These are phyloP conservation scores for Rhizopogon parksii DNA, from an alignment of 1,284 basidiomycete species.

Conservation along the genomic window DNA sequence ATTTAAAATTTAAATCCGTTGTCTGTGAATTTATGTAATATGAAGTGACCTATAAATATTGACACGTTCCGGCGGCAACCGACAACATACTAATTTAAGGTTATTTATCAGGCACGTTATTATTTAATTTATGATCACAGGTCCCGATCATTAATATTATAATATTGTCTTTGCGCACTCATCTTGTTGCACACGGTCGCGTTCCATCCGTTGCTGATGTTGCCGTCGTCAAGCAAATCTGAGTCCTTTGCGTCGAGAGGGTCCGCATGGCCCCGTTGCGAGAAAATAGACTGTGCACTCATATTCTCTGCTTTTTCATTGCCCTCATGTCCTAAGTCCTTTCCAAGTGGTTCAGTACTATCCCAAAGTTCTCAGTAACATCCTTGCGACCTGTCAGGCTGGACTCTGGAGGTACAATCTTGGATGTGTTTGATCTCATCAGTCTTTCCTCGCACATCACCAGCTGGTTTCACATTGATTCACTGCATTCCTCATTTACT, in stretches of 20 bases:
- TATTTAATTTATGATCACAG: too few relatives aligned
- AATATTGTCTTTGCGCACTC: background rate
- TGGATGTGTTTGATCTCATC: constrained; percentile 5
- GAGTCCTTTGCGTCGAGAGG: background rate
- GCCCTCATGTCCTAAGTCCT: background rate
- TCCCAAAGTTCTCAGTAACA: background rate
- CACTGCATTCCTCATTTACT: background rate
- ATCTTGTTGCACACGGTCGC: background rate
- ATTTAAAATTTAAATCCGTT: too few relatives aligned
- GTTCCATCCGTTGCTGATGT: background rate
- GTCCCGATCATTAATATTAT: too few relatives aligned
- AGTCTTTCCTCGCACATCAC: constrained; percentile 5
- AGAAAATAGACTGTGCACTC: background rate
- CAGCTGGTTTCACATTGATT: constrained; percentile 1
- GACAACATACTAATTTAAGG: too few relatives aligned
- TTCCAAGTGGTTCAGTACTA: background rate
- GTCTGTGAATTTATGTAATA: too few relatives aligned
- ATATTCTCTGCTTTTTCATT: background rate
- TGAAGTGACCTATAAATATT: too few relatives aligned
- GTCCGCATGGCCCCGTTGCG: background rate
- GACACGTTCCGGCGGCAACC: too few relatives aligned
- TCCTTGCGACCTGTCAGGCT: background rate
- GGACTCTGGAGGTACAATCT: background rate
- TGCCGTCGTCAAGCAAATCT: background rate
- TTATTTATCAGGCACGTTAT: too few relatives aligned